A percentile compares a stretch with the other conserved stretches of the same genome.
Conservation (phyloP, 2,329 filamentous ascomycete species). For the Hortaea sp. region DNA sequence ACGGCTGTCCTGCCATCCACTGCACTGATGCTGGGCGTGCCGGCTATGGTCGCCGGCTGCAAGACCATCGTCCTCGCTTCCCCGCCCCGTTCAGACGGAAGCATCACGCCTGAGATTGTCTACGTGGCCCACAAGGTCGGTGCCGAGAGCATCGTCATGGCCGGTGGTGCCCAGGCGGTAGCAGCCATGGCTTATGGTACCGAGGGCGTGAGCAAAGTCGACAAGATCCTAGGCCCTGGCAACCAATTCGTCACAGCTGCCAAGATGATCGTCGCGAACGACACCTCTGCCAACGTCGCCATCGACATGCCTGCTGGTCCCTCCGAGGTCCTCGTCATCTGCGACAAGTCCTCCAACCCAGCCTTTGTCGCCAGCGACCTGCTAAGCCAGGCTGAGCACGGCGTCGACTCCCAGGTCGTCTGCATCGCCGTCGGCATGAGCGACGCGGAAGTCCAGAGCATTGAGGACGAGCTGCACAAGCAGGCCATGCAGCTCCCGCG, state of each 20-base stretch:
- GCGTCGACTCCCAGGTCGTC: constrained; percentile 90
- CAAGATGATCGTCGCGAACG: constrained; percentile 97
- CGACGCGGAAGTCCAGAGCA: constrained; percentile 63
- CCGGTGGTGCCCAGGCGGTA: constrained; percentile 89
- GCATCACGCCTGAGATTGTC: constrained; percentile 90
- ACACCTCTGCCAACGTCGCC: constrained; percentile 86
- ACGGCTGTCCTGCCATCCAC: constrained; percentile 96
- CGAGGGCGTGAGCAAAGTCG: constrained; percentile 86
- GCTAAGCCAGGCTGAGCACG: constrained; percentile 91
- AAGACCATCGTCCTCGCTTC: constrained; percentile 89
- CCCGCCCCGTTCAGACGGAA: constrained; percentile 79
- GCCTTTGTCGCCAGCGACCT: constrained; percentile 93
- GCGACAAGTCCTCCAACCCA: constrained; percentile 77
- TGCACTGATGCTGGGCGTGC: constrained; percentile 94
- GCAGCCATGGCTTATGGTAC: constrained; percentile 97
- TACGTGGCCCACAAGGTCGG: constrained; percentile 96
- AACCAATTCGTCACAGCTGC: constrained; percentile 98
- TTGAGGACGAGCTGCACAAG: constrained; percentile 81
- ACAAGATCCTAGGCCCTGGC: constrained; percentile 95
- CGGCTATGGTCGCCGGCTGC: constrained; percentile 94
- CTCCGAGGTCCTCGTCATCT: constrained; percentile 92
- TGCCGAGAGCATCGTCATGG: constrained; percentile 89
- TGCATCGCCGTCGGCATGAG: constrained; percentile 73
- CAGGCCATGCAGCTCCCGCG: constrained; percentile 82
- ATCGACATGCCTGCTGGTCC: constrained; percentile 99